Conservation (phyloP, 768 basidiomycete genomes). For the Cytidiella melzeri region DNA sequence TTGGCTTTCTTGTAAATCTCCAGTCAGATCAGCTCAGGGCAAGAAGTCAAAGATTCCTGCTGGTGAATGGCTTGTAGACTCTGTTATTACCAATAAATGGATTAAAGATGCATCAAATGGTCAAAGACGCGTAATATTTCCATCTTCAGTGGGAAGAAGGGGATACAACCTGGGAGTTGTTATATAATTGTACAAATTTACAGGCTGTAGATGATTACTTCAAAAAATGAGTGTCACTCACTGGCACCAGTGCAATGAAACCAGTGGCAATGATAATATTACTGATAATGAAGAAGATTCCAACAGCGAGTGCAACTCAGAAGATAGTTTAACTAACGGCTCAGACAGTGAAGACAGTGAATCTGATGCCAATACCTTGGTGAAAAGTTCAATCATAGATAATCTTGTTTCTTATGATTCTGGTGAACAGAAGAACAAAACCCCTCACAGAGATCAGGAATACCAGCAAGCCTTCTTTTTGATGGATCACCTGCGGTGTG, state of each 20-base stretch:
- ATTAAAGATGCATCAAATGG: conserved; percentile 9
- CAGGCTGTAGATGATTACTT: background rate
- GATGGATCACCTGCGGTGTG: conserved; percentile 11
- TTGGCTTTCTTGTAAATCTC: conserved; percentile 6
- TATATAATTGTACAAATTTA: background rate
- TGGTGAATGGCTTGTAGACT: background rate
- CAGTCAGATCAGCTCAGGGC: too few species aligned
- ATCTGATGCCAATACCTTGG: background rate
- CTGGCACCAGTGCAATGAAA: background rate
- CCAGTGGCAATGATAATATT: background rate
- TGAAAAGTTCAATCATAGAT: background rate
- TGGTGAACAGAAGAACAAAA: background rate
- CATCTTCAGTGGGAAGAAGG: background rate
- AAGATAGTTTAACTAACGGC: background rate
- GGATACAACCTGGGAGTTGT: background rate
- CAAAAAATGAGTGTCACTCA: background rate
- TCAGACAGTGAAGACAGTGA: background rate
- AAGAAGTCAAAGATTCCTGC: too few species aligned
- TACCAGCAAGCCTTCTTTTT: background rate
- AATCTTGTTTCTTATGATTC: too few species aligned
- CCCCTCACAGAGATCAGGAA: background rate
- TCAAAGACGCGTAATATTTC: background rate
- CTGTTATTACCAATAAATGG: background rate
- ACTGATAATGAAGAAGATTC: background rate
- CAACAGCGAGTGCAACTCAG: background rate